A percentile compares a stretch with the other conserved stretches of the same genome.
Evolutionary conservation across 495 filamentous ascomycete genomes (phyloP).

Genomic region (Penicillium simplicissimum): DNA sequence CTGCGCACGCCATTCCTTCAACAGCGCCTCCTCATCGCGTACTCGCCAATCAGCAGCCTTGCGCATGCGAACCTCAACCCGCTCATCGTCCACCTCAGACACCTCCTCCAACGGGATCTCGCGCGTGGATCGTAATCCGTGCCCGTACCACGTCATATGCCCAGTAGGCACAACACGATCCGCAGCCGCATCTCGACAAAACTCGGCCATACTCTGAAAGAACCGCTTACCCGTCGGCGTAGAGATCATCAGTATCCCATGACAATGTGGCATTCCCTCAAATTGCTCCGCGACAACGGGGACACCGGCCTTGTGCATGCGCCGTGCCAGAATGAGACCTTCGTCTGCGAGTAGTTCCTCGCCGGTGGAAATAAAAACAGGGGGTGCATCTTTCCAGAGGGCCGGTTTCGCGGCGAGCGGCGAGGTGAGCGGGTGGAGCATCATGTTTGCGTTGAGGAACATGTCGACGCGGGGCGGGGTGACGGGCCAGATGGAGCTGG

Average conservation of each 20-base stretch:
- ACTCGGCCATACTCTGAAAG: slow-evolving; percentile 57
- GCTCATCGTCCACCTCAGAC: slow-evolving; percentile 51
- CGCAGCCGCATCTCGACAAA: slow-evolving; percentile 48
- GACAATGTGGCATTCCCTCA: slow-evolving; percentile 90
- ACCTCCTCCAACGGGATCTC: slow-evolving; percentile 53
- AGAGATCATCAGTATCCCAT: slow-evolving; percentile 63
- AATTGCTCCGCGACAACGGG: slow-evolving; percentile 70
- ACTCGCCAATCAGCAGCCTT: slow-evolving; percentile 47
- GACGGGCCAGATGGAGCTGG: slow-evolving; percentile 70
- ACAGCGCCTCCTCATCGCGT: slow-evolving; percentile 45
- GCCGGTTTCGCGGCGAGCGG: slow-evolving; percentile 57
- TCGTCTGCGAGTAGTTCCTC: slow-evolving; percentile 82
- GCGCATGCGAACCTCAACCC: slow-evolving; percentile 52
- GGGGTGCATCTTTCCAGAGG: slow-evolving; percentile 67
- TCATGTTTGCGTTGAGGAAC: slow-evolving; percentile 61
- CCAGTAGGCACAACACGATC: slow-evolving; percentile 25
- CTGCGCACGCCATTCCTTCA: slow-evolving; percentile 38
- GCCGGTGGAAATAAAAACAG: slow-evolving; percentile 72
- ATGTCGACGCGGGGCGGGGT: slow-evolving; percentile 67
- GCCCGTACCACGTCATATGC: slow-evolving; percentile 51
- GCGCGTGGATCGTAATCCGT: slow-evolving; percentile 53
- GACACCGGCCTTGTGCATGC: slow-evolving; percentile 61
- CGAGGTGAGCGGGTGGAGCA: slow-evolving; percentile 75
- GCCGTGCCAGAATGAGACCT: slow-evolving; percentile 58
- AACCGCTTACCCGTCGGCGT: slow-evolving; percentile 50